phyloP scores from a whole-genome alignment of 176 grass and related monocot species.

The Rhipidocladum racemiflorum region DNA sequence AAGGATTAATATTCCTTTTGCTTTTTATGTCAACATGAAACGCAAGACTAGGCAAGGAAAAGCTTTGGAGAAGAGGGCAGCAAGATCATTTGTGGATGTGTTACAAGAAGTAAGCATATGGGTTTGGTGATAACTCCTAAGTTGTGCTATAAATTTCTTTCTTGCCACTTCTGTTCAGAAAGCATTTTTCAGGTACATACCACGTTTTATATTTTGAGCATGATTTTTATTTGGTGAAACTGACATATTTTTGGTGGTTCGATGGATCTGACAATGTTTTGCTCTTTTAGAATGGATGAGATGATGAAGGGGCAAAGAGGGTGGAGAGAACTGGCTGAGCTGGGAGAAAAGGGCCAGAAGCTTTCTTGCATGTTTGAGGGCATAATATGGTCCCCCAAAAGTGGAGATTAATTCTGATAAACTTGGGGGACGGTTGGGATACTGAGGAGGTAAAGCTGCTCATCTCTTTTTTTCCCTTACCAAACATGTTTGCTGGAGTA shows the following conservation, averaged over 20 bases:
- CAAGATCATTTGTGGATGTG: constrained; percentile 80
- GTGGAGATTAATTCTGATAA: constrained; percentile 43
- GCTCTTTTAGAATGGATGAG: constrained; percentile 82
- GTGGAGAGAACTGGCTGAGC: constrained; percentile 78
- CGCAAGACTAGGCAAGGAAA: constrained; percentile 89
- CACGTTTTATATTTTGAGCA: neutral
- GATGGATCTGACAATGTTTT: constrained; percentile 1
- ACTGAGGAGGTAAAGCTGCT: constrained; percentile 54
- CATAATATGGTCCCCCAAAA: constrained; percentile 75
- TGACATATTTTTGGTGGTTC: constrained; percentile 7
- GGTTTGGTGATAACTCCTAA: neutral
- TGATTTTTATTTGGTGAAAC: constrained; percentile 11
- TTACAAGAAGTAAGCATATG: constrained; percentile 55
- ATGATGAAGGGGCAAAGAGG: constrained; percentile 99
- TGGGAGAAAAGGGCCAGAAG: constrained; percentile 85
- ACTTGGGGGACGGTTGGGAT: constrained; percentile 49
- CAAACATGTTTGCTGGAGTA: neutral
- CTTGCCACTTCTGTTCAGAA: constrained; percentile 38
- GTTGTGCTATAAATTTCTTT: neutral
- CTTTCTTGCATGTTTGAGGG: constrained; percentile 80
- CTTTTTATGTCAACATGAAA: too few species aligned
- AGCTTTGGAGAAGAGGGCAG: constrained; percentile 79
- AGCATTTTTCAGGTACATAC: constrained; percentile 76
- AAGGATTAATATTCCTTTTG: too few species aligned
- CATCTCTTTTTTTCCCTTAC: neutral